These are phyloP conservation scores for Melocanna baccifera DNA, from an alignment of 176 grass and related monocot genomes.

Conservation along the genomic window DNA sequence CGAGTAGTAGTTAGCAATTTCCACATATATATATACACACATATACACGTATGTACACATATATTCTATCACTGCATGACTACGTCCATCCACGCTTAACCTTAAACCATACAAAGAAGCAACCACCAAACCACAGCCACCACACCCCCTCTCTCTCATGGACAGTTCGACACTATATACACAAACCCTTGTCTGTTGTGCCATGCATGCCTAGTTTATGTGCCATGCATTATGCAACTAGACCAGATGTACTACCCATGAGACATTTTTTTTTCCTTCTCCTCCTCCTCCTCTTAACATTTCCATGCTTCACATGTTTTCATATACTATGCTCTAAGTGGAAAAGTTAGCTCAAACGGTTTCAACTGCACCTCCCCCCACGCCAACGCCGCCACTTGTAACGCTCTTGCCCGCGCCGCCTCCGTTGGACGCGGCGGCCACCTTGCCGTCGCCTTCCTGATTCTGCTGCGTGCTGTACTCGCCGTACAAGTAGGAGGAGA, in stretches of 20 bases:
- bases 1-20: too few species aligned
- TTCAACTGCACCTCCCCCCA: constrained; percentile 5
- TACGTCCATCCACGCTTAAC: background rate
- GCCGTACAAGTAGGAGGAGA: constrained; percentile 83
- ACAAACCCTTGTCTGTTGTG: constrained; percentile 30
- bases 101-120: constrained; percentile 39
- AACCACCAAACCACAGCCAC: constrained; percentile 10
- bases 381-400: constrained; percentile 16
- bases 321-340: constrained; percentile 2
- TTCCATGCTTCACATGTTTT: constrained; percentile 5
- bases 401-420: constrained; percentile 25
- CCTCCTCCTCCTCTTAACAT: background rate
- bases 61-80: background rate
- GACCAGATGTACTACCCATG: constrained; percentile 6
- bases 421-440: constrained; percentile 27
- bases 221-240: constrained; percentile 32
- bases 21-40: too few species aligned
- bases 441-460: constrained; percentile 40
- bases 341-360: constrained; percentile 26
- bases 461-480: constrained; percentile 52
- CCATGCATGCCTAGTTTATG: constrained; percentile 42
- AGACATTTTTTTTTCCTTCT: background rate
- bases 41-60: background rate
- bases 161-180: constrained; percentile 26
- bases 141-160: background rate